A percentile compares a stretch with the other conserved stretches of the same genome.
Conservation (phyloP, 164 flowering plant genomes). For the Saururus chinensis region DNA sequence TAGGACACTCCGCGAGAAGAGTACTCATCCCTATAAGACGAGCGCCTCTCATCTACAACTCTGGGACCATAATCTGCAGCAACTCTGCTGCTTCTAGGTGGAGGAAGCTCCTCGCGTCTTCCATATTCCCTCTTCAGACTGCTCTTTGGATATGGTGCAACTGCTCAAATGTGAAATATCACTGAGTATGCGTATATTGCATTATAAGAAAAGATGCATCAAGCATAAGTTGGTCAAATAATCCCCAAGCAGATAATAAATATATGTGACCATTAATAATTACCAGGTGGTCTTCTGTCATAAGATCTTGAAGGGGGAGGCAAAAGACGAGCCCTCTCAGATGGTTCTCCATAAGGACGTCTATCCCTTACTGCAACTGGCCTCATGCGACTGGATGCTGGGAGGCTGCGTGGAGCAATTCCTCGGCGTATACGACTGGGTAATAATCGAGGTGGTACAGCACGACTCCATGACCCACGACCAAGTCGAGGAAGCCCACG, state of each 20-base stretch:
- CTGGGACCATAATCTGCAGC: constrained; percentile 60
- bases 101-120: constrained; percentile 59
- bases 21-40: constrained; percentile 67
- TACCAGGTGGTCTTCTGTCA: constrained; percentile 77
- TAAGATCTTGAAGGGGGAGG: constrained; percentile 68
- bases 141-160: constrained; percentile 68
- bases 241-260: neutral
- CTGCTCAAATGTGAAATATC: constrained; percentile 21
- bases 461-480: constrained; percentile 53
- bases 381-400: constrained; percentile 38
- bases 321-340: constrained; percentile 58
- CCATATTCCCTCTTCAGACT: constrained; percentile 70
- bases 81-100: constrained; percentile 52
- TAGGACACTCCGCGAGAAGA: constrained; percentile 58
- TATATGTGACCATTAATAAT: neutral
- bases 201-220: no score
- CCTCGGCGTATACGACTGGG: constrained; percentile 40
- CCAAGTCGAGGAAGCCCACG: constrained; percentile 28
- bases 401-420: constrained; percentile 30
- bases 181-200: neutral
- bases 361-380: constrained; percentile 50
- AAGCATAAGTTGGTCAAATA: no score
- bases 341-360: constrained; percentile 43
- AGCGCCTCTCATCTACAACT: constrained; percentile 47
- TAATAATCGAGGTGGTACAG: constrained; percentile 32